Evolutionary conservation across 129 eudicot genomes (phyloP), one percentile per base, ranked within the genome.

Genomic region (Flaveria bidentis): DNA sequence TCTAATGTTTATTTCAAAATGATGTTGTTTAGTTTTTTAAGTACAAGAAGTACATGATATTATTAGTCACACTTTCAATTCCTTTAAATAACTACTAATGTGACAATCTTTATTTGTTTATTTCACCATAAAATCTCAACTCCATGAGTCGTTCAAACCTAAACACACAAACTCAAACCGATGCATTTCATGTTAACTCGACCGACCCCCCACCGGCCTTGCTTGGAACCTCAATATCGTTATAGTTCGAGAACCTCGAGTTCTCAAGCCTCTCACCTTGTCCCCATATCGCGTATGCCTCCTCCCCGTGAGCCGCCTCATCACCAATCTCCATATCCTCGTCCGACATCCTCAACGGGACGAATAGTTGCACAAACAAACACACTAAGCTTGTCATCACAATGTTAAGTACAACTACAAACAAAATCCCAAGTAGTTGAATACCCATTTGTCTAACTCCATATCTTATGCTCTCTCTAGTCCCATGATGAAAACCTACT

Each of bases 321-420:
- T 66, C 71, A 9, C 71, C 71, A 3, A 66, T 66, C 71, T 66
- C 71, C 71, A 66, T 66, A 39, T 66, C 71, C 9, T 66, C 71
- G 9, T 66, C 71, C 30, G 71, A 66, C 71, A 66, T 66, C 52
- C 71, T 66, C 50, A 66, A 66, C 14, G 71, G 71, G 3, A 66
- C 71, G 16, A 66, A 66, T 39, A 66, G 51, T 66, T 66, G 71
- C 51, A 66, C 50, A 66, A 66, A 66, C 71, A 66, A 66, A 41
- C 71, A 66, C 51, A 66, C 71, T 11, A 66, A 41, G 11, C 71
- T 66, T 66, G 71, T 66, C 71, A 66, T 66, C 71, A 66, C 71
- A 41, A 66, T 25, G 0, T 66, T 66, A 16, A 66, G 71, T 8
- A 66, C 71, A 6, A 36, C 3, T 7, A 66, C 71, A 17, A 66